Evolutionary conservation across 2,329 filamentous ascomycete species (phyloP).

Genomic region (Sarocladiaceae sp.): DNA sequence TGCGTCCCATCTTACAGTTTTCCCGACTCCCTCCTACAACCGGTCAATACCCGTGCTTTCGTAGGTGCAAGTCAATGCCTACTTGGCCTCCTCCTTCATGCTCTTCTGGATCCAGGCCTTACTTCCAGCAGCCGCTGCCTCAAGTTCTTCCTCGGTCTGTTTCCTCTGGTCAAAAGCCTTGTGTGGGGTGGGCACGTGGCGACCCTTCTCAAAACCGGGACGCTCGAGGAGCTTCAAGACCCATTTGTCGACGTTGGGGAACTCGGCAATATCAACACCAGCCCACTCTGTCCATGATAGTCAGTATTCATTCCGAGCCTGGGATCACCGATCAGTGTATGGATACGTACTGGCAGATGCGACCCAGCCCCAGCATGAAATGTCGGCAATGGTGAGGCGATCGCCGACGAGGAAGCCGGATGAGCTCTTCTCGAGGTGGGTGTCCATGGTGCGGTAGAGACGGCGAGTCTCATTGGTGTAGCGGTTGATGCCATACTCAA

Average conservation of each 20-base stretch:
- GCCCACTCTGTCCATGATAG: slow-evolving; percentile 27
- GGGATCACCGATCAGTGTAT: no score
- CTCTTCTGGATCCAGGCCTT: slow-evolving; percentile 63
- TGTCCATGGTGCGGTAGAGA: slow-evolving; percentile 73
- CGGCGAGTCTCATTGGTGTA: slow-evolving; percentile 83
- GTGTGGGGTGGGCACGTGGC: slow-evolving; percentile 63
- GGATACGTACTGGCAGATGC: slow-evolving; percentile 38
- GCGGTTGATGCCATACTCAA: slow-evolving; percentile 76
- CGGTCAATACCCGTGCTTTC: background rate
- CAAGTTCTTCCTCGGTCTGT: slow-evolving; percentile 47
- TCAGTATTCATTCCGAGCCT: no score
- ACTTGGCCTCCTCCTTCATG: slow-evolving; percentile 63
- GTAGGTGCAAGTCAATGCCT: background rate
- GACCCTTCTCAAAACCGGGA: slow-evolving; percentile 70
- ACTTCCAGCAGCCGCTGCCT: slow-evolving; percentile 48
- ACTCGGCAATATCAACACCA: slow-evolving; percentile 62
- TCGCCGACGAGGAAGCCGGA: slow-evolving; percentile 63
- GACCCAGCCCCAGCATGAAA: slow-evolving; percentile 78
- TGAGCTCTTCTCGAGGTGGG: slow-evolving; percentile 55
- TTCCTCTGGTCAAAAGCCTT: slow-evolving; percentile 49
- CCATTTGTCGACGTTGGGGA: slow-evolving; percentile 74
- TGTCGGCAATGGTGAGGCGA: slow-evolving; percentile 71
- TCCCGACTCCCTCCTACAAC: background rate
- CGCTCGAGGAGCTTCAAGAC: slow-evolving; percentile 65
- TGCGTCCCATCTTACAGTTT: background rate